Conservation (phyloP, 2,329 filamentous ascomycete genomes). For the Colletotrichum sp. region DNA sequence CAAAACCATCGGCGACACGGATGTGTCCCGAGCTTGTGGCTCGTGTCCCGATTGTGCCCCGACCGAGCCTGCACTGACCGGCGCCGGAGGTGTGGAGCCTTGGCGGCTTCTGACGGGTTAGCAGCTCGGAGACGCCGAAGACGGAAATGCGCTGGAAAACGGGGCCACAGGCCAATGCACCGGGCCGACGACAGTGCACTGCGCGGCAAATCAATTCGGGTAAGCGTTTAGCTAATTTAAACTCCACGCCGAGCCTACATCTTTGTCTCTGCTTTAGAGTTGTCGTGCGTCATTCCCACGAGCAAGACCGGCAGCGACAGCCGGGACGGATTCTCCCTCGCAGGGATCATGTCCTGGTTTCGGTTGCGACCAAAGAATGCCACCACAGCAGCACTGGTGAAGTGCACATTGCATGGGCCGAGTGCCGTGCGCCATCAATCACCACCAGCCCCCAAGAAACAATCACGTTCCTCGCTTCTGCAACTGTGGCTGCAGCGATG, state of each 20-base stretch:
- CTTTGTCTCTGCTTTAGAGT: background rate
- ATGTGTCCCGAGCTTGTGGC: no score
- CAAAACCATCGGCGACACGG: background rate
- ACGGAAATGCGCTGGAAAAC: background rate
- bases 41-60: no score
- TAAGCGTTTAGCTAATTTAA: background rate
- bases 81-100: background rate
- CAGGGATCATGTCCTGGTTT: background rate
- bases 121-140: background rate
- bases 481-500: background rate
- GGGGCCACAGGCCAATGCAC: background rate
- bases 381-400: background rate
- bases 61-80: background rate
- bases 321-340: background rate
- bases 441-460: background rate
- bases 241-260: background rate
- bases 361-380: background rate
- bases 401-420: background rate
- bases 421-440: background rate
- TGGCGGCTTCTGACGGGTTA: background rate
- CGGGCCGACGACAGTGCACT: background rate
- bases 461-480: background rate
- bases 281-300: background rate
- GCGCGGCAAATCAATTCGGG: background rate
- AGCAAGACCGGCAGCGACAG: background rate